Evolutionary conservation across 2,329 filamentous ascomycete species (phyloP), one percentile per base, ranked within the genome.

Genomic region (Chaetomiaceae sp.): DNA sequence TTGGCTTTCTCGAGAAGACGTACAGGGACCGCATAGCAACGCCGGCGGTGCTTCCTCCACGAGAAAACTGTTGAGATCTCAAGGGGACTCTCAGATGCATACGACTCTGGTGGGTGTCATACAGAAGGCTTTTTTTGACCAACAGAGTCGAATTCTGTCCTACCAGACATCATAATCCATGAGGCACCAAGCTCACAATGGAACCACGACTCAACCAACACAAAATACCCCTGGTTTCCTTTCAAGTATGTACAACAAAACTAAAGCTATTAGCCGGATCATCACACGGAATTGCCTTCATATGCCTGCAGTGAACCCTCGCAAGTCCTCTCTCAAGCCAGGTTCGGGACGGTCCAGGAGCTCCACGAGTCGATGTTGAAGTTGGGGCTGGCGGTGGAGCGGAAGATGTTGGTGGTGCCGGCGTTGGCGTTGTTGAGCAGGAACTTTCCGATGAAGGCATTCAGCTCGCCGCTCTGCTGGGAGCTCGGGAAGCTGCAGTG

Each of bases 401-500:
- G 46, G 38, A 59, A 58, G 25, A 60, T 49, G 17, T 46, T 57
- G 19, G 56, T 60, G 14, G 43, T 55, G 13, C 57, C 58, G 1
- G 52, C 51, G 10, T 48, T 55, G 14, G 50, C 25, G 17, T 57
- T 59, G 5, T 50, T 64, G 31, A 73, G 55, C 50, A 77, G 57
- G 56, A 73, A 79, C 60, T 70, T 74, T 60, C 70, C 68, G 53
- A 79, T 71, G 59, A 73, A 79, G 0, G 75, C 73, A 21, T 65
- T 71, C 44, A 79, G 64, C 23, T 78, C 73, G 3, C 57, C 38
- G 20, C 68, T 60, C 54, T 73, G 67, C 20, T 57, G 55, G 56
- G 68, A 67, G 20, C 63, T 64, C 2, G 76, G 76, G 61, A 79
- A 78, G 25, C 62, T 62, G 63, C 77, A 80, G 60, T 79, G 76